Evolutionary conservation across 1,284 basidiomycete species (phyloP), one percentile per base, ranked within the genome.

Genomic region (Marasmius tenuissimus): DNA sequence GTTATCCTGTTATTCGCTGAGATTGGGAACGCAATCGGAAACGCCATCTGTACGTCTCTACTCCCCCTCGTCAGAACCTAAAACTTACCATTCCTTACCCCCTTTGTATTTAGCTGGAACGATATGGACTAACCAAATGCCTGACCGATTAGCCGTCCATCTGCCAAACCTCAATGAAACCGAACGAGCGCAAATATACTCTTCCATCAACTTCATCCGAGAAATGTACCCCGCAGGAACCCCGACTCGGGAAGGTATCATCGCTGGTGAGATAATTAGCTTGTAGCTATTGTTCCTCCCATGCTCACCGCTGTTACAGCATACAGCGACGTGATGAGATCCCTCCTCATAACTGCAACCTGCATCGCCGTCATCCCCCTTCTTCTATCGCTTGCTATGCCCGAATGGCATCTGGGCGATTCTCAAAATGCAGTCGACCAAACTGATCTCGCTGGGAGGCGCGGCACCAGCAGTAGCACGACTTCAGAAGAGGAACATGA

Each of bases 1-100:
- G 80, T 94, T 64, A 86, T 94, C 14, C 78, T 95, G 38, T 81
- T 96, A 42, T 82, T 92, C 68, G 89, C 90, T 10, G 92, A 94
- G 72, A 87, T 93, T 63, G 92, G 92, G 51, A 87, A 87, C 18
- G 85, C 85, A 0, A 80, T 91, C 18, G 91, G 92, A n/a, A 83
- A 78, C 33, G 88, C 88, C 7, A 80, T 89, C 54, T 83, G 83
- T 85, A 9, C 80, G 75, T 60, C 64, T 69, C 70, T 34, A 6
- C n/a, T 16, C 57, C 57, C 40, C 10, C 53, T 40, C 33, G 42
- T 14, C 16, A 10, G 48, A 11, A 18, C 39, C 48, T 12, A 51
- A 22, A n/a, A 33, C 33, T 59, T 16, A 42, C 33, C 39, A 55
- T 37, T 18, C 45, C 20, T 45, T 14, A 18, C 33, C 22, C 33